Conservation (phyloP, 129 eudicot species). For the Flaveria ramosissima region DNA sequence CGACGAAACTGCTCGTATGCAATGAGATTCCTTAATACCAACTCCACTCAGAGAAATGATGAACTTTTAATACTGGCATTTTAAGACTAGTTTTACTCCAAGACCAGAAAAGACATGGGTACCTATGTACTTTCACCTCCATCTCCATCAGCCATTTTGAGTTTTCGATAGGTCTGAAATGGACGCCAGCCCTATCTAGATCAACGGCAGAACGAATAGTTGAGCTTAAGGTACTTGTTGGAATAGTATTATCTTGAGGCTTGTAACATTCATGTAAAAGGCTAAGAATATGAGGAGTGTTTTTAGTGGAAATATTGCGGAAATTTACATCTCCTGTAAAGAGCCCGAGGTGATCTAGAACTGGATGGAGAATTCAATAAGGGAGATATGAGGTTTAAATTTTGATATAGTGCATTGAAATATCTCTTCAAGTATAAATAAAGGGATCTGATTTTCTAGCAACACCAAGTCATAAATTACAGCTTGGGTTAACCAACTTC, state of each 20-base stretch:
- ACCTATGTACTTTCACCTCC: no score
- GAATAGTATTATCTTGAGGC: no score
- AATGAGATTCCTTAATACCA: slow-evolving; percentile 23
- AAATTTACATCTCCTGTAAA: neutral
- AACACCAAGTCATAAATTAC: slow-evolving; percentile 10
- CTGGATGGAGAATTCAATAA: neutral
- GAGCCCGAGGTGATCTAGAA: neutral
- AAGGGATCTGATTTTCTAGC: slow-evolving; percentile 23
- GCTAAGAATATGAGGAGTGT: slow-evolving; percentile 14
- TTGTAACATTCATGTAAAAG: no score
- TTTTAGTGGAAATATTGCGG: no score
- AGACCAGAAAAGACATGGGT: neutral
- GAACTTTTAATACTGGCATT: neutral
- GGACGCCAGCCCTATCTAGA: no score
- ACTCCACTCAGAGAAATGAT: slow-evolving; percentile 12
- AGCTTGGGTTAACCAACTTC: neutral
- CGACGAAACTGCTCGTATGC: slow-evolving; percentile 17
- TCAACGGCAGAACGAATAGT: no score
- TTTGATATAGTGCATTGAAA: slow-evolving; percentile 7
- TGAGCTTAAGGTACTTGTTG: no score
- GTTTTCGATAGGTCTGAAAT: no score
- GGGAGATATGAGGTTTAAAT: neutral
- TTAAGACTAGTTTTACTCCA: neutral
- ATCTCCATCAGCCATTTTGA: no score
- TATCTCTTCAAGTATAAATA: slow-evolving; percentile 6